Evolutionary conservation across 192 early-diverging fungal species (phyloP), one percentile per base, ranked within the genome.

Genomic region (Rhizophagus clarus): DNA sequence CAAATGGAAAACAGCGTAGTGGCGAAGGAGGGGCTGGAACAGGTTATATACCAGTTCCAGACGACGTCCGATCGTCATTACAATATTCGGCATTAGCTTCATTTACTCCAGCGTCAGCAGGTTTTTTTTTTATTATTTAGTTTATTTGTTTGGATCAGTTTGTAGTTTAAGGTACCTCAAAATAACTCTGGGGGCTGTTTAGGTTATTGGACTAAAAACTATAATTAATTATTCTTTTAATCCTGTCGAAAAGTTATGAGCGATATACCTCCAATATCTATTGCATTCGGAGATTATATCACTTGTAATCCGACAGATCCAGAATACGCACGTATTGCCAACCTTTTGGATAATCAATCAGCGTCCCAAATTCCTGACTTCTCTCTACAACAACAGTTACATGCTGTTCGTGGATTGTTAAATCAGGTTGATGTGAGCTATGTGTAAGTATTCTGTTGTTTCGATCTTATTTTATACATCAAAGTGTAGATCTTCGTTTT

Each of bases 351-450:
- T 6, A 66, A 56, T 61, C 49, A 60, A 61, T 24, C 62, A 15
- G 24, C 73, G 20, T 47, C 60, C 28, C 32, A 60, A 26, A 26
- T 60, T 37, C 5, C 61, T 51, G 68, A 79, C 31, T 2, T 56
- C 40, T 29, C 31, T 37, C n/a, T 79, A 71, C 77, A 79, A 49
- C 63, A 70, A 51, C 77, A 79, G 34, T 40, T 79, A 32, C 45
- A 79, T 37, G 49, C 77, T 42, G 77, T 71, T 42, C 45, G 47
- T 14, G 31, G 34, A 14, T 49, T 71, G 5, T 11, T 79, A 29
- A 71, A 61, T 61, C 77, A 79, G 32, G 69, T 61, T 37, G 77
- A 79, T 71, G 77, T 79, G 15, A 79, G 77, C 34, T 79, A 79
- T 61, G 69, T 79, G 77, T 79, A 71, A 79, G 77, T 79, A 17